A percentile compares a stretch with the other conserved stretches of the same genome.
phyloP scores from a whole-genome alignment of 2,329 filamentous ascomycete species.

The Leptographium galeiforme region DNA sequence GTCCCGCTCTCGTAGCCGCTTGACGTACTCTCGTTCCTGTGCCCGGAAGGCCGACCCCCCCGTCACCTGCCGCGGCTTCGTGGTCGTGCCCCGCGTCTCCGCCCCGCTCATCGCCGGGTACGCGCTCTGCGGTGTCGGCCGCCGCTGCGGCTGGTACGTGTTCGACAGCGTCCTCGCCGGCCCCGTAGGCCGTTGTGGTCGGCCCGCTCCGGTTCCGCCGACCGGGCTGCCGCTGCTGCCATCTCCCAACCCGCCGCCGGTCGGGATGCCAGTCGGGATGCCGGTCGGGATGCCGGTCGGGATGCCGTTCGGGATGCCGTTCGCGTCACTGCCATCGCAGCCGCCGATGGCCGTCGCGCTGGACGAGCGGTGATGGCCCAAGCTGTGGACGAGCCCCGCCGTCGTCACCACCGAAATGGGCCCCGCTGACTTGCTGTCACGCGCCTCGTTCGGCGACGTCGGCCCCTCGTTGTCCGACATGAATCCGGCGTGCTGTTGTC shows the following conservation, averaged over 20 bases:
- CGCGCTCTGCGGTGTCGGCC: constrained; percentile 22
- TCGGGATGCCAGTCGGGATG: constrained; percentile 3
- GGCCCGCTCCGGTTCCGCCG: constrained; percentile 2
- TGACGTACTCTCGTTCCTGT: constrained; percentile 90
- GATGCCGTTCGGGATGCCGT: constrained; percentile 7
- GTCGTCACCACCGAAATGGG: no score
- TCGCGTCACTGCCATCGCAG: no score
- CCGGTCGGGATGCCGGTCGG: constrained; percentile 7
- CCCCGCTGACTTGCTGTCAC: not conserved
- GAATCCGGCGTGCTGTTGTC: constrained; percentile 20
- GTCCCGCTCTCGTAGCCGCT: constrained; percentile 69
- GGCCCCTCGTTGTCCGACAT: constrained; percentile 35
- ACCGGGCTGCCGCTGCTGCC: constrained; percentile 8
- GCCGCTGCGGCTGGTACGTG: constrained; percentile 59
- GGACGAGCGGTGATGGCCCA: no score
- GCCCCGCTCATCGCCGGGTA: constrained; percentile 13
- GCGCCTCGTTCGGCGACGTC: constrained; percentile 9
- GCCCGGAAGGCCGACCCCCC: constrained; percentile 43
- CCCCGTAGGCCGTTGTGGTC: constrained; percentile 50
- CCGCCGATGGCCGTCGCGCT: no score
- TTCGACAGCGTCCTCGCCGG: constrained; percentile 63
- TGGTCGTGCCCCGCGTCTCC: constrained; percentile 29
- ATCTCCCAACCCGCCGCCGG: constrained; percentile 13
- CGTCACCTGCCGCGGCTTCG: constrained; percentile 36
- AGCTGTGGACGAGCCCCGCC: no score